These are phyloP conservation scores for Zea mays DNA, from an alignment of 176 grass and related monocot species.

Conservation along the genomic window DNA sequence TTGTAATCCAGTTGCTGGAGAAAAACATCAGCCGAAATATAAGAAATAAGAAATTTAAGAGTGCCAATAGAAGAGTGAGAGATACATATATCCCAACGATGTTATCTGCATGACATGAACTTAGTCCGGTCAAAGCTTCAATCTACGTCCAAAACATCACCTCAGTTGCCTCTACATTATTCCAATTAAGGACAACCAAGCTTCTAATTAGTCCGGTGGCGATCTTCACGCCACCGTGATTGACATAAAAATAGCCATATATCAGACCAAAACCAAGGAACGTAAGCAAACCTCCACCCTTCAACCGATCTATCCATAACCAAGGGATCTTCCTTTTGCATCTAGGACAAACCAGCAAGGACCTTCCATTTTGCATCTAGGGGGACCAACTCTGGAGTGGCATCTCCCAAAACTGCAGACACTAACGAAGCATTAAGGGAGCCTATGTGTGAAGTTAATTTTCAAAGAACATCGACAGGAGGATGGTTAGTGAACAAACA, in stretches of 20 bases:
- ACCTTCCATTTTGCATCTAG: no score
- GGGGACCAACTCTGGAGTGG: not conserved
- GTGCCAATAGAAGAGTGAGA: not conserved
- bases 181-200: not conserved
- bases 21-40: not conserved
- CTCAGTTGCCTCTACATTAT: not conserved
- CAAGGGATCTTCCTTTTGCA: not conserved
- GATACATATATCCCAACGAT: constrained; percentile 25
- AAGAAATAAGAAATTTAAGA: not conserved
- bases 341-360: not conserved
- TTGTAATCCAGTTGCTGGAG: not conserved
- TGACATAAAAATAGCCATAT: not conserved
- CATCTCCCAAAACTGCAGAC: not conserved
- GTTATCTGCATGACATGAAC: not conserved
- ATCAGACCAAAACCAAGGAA: not conserved
- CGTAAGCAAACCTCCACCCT: constrained; percentile 27
- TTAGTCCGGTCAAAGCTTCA: not conserved
- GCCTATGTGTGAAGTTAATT: not conserved
- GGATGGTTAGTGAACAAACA: not conserved
- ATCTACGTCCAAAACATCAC: not conserved
- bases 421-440: not conserved
- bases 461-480: no score
- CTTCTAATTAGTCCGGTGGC: not conserved
- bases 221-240: not conserved
- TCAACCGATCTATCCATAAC: not conserved